Base-by-base conservation (phyloP, 1,284 basidiomycete genomes). In the Athelia sp. region DNA sequence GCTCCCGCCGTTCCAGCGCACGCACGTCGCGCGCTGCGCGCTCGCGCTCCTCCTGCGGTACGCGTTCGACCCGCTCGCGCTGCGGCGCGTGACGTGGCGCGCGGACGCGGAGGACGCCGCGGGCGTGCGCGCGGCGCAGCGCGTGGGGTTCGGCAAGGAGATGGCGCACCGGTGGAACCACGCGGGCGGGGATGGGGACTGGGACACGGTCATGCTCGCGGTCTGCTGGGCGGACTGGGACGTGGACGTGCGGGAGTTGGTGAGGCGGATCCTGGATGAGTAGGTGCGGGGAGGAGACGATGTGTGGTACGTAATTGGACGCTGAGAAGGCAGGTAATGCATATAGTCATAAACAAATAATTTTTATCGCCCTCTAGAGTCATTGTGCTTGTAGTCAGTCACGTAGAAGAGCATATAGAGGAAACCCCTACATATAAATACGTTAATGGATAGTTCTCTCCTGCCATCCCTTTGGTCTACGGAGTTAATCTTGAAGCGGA, bases 51-150 rank as follows among this genome's bases (percentile, higher is more conserved):
- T 72, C 13, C 52, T 70, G 17, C 56, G 56, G 10, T 67, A 65
- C 51, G 51, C 45, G 22, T 54, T 71, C 43, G 19, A 40, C 6
- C 36, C 19, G 6, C 61, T 71, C 17, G 64, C 64, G 1, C 53
- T 72, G 22, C 57, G 71, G 13, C 59, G 71, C 11, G 63, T 66
- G 11, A 64, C 70, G 48, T 73, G 70, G 70, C 61, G 64, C 48
- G 61, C 66, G 21, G 57, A 71, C 47, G 46, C 55, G 9, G 50
- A 54, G 15, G 72, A 73, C 48, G 43, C 32, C 8, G 56, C 62
- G 1, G 68, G 64, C 3, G 45, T 64, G 4, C 34, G 52, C 10
- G 60, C 63, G 4, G 69, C 71, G 3, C 47, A 62, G 49, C 52
- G 66, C 24, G 51, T 72, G 47, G 69, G 69, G 1, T 68, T 72